Evolutionary conservation across 139 green algal species (phyloP), one percentile per base, ranked within the genome.

Genomic region (Chlamydomonas schloesseri): DNA sequence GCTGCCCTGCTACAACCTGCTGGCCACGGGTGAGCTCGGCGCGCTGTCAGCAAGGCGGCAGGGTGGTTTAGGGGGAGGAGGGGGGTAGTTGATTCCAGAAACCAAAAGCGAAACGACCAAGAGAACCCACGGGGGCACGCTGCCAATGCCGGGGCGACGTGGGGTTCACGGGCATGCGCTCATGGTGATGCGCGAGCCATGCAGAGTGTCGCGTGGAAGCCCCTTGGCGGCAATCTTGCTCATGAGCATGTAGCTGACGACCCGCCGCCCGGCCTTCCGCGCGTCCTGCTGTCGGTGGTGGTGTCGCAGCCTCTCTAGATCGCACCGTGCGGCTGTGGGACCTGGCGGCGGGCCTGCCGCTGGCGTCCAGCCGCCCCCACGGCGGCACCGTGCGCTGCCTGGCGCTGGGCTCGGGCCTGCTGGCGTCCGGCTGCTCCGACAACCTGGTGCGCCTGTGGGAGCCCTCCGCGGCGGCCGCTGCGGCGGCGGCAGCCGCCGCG

Each of bases 321-420:
- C 86, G 88, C 55, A 96, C 90, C 2, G 91, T 97, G 14, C 88
- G 89, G 0, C 83, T 94, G 10, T 97, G 94, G 94, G 89, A 96
- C 90, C 84, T 97, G 8, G 29, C 42, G 9, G 68, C 86, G 14
- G 94, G 94, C 50, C 89, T 95, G 68, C 87, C 88, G 11, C 42
- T 96, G 42, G 88, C 82, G 18, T 77, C 68, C 72, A 95, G 85
- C 89, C 87, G 86, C 29, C 87, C 82, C 29, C 89, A 92, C 20
- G 87, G 82, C 20, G 92, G 94, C 84, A 95, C 88, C 8, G 94
- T 96, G 42, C 91, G 94, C 50, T 88, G 88, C 67, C 36, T 97
- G 4, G 93, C 93, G 0, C 70, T 94, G 0, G 92, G 94, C 78
- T 33, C 64, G 5, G 8, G 62, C 71, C 31, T 89, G 62, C 88